Conservation (phyloP, 2,329 filamentous ascomycete species). For the Alternaria metachromatica region DNA sequence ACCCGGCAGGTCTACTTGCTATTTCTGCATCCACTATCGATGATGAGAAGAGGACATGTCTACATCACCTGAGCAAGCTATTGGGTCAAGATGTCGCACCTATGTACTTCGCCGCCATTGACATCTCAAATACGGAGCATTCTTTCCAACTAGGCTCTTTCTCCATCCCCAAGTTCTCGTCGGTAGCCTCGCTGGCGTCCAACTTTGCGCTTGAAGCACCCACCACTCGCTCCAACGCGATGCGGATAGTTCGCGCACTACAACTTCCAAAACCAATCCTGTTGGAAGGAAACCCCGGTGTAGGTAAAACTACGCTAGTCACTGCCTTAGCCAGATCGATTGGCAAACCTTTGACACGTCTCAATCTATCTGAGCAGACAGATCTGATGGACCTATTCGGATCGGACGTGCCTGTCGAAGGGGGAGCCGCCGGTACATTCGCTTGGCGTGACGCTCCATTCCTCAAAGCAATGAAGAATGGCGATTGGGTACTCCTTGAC, state of each 20-base stretch:
- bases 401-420: slow-evolving; percentile 93
- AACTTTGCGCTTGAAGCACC: slow-evolving; percentile 84
- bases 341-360: slow-evolving; percentile 83
- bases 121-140: slow-evolving; percentile 62
- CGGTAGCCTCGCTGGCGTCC: slow-evolving; percentile 56
- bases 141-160: slow-evolving; percentile 77
- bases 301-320: slow-evolving; percentile 95
- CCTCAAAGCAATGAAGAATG: slow-evolving; percentile 92
- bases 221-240: slow-evolving; percentile 87
- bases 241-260: slow-evolving; percentile 87
- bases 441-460: slow-evolving; percentile 97
- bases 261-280: slow-evolving; percentile 90
- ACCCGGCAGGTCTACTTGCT: slow-evolving; percentile 85
- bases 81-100: slow-evolving; percentile 67
- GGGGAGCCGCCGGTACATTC: slow-evolving; percentile 88
- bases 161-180: slow-evolving; percentile 62
- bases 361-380: slow-evolving; percentile 97
- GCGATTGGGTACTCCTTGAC: slow-evolving; percentile 94
- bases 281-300: slow-evolving; percentile 95
- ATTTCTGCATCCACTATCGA: slow-evolving; percentile 73
- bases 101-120: slow-evolving; percentile 70
- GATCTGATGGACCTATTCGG: slow-evolving; percentile 98
- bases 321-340: slow-evolving; percentile 81
- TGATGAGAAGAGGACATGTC: slow-evolving; percentile 73
- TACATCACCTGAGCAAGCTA: slow-evolving; percentile 73